Conservation (phyloP, 257 asterid genomes). For the Solanum peruvianum region DNA sequence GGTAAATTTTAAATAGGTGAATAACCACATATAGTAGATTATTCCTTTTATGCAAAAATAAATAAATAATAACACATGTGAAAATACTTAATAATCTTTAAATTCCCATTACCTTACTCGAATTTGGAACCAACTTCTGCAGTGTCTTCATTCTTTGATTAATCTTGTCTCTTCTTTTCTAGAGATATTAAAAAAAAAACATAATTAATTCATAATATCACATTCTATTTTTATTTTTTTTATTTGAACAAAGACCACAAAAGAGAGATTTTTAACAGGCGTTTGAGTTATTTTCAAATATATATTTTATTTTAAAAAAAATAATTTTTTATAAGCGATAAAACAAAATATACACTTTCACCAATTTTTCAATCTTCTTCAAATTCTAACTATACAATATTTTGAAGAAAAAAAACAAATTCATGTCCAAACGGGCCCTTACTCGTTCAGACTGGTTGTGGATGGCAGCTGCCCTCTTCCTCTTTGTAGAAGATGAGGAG, state of each 20-base stretch:
- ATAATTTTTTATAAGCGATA: neutral
- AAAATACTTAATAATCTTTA: neutral
- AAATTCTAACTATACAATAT: neutral
- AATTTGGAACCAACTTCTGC: slow-evolving; percentile 95
- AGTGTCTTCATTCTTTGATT: slow-evolving; percentile 84
- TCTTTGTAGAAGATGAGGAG: slow-evolving; percentile 44
- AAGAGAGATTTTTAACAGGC: neutral
- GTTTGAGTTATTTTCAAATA: neutral
- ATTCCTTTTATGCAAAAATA: neutral
- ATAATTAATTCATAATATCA: neutral
- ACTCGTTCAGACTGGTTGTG: slow-evolving; percentile 87
- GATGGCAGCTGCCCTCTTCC: slow-evolving; percentile 73
- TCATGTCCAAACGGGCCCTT: neutral
- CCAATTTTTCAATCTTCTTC: neutral
- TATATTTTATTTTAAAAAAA: neutral
- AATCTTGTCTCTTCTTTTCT: slow-evolving; percentile 93
- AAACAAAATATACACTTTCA: neutral
- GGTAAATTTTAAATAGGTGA: neutral
- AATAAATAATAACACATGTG: neutral
- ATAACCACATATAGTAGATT: neutral
- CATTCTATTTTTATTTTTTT: neutral
- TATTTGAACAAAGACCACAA: neutral
- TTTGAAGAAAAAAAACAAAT: neutral
- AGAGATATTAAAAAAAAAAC: neutral
- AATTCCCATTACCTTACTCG: slow-evolving; percentile 65